Base-by-base conservation (phyloP, 805 yeast species). In the Starmera dryadoides region DNA sequence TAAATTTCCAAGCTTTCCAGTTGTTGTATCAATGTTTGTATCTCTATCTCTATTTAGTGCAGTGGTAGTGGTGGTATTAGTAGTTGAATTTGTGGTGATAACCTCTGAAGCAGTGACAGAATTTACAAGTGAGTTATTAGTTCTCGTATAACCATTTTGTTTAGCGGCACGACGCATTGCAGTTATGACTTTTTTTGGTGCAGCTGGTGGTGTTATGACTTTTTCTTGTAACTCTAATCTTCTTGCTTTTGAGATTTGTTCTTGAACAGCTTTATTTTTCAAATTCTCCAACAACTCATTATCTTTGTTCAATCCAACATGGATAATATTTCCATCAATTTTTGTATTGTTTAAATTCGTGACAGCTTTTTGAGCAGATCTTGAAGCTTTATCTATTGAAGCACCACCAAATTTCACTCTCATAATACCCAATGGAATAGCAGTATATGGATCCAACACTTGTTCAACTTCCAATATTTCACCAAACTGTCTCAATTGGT, bases 361-460 rank as follows among this genome's bases (percentile, higher is more conserved):
- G 1, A 68, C 63, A 0, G 81, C 81, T 30, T 47, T 53, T 17
- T 56, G 43, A 1, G 83, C 85, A 2, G 70, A 49, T 33, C 53
- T 53, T 26, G 69, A 71, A 1, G 81, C 75, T n/a, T 53, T 48
- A 19, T 68, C 72, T n/a, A 58, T 42, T 0, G 44, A 19, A 16
- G 7, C 16, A 3, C 86, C 86, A 42, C 69, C 79, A 59, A 72
- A 88, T 42, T 72, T 66, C 38, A 86, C 64, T 17, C 75, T 62
- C 37, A 81, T 81, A 18, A 87, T 64, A 9, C 95, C 93, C 31
- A 88, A 58, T 0, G 95, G 89, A 16, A 80, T 82, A 3, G 88
- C 95, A 33, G 85, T 79, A 18, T 68, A 66, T 1, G 91, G 86
- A 52, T 88, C 93, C 40, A 71, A 75, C 9, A 81, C 65, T 42